Base-by-base conservation (phyloP, 768 basidiomycete genomes). In the Dioszegia hungarica region DNA sequence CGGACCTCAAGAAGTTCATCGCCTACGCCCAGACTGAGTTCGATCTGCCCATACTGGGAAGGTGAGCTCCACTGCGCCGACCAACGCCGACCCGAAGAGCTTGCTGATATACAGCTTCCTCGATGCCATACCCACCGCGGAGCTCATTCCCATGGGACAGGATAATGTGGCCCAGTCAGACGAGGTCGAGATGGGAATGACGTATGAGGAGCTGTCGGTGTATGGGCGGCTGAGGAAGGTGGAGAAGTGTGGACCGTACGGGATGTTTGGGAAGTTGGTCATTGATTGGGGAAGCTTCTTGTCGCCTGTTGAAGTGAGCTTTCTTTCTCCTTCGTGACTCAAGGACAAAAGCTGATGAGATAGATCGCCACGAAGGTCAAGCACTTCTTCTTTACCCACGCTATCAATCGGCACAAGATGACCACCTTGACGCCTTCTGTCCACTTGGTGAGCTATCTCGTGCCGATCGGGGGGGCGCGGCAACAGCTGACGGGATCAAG, bases 161-260 rank as follows among this genome's bases (percentile, higher is more conserved):
- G 86, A 85, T 5, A 75, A 72, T 50, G 97, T 97, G 70, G 87
- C 95, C 9, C 95, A 99, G 66, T 84, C 92, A 0, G 95, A 99
- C 67, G 95, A 99, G 81, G 92, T 87, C 54, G 94, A 98, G 68
- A 98, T 98, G 94, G 94, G 94, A 9, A 98, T 98, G 95, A 95
- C 94, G 0, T 98, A 97, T 70, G 88, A 97, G 64, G 95, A 98
- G 65, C 81, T 99, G 19, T 93, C 90, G 11, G 84, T 90, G 19
- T 94, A 92, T 65, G 95, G 94, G 24, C 81, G 93, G 27, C 81
- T 99, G 24, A 84, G 95, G 50, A 98, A 99, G 77, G 83, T 94
- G 37, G 92, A 95, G 68, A 98, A 98, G 78, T 92, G 90, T 73
- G 95, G 95, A 2, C 94, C 95, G 1, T 98, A 93, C 77, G 89